Percentiles rank a stretch among this genome's conserved stretches.
Evolutionary conservation across 768 basidiomycete genomes (phyloP).

Genomic region (Suillus luteus): DNA sequence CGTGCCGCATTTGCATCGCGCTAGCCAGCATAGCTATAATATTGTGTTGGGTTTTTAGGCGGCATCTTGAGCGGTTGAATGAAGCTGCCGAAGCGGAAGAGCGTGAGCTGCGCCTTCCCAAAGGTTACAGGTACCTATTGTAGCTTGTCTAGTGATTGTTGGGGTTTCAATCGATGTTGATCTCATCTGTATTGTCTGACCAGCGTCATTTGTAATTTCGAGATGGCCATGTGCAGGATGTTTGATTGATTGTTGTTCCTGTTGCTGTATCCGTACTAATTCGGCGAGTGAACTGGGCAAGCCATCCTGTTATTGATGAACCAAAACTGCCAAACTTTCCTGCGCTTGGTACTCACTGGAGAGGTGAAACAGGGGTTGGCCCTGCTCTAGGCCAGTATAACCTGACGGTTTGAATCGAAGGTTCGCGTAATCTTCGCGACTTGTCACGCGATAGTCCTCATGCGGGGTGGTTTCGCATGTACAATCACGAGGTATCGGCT

Average conservation of each 20-base stretch:
- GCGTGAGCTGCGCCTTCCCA: constrained; percentile 31
- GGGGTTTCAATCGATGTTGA: neutral
- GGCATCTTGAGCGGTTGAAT: constrained; percentile 43
- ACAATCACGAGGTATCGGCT: neutral
- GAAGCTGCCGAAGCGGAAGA: constrained; percentile 39
- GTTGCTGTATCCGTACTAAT: neutral
- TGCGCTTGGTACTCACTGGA: neutral
- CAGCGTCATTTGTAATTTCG: too few relatives aligned
- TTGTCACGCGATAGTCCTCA: neutral
- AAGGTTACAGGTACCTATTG: constrained; percentile 47
- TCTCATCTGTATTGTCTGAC: neutral
- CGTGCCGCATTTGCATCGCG: constrained; percentile 70
- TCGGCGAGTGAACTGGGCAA: neutral
- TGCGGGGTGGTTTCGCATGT: neutral
- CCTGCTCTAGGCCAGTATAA: neutral
- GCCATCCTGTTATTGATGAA: neutral
- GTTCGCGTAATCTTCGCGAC: neutral
- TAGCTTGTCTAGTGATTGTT: constrained; percentile 18
- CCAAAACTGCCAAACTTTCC: neutral
- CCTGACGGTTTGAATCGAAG: neutral
- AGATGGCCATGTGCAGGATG: neutral
- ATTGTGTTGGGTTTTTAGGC: constrained; percentile 47
- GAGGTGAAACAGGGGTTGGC: neutral
- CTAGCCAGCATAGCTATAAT: constrained; percentile 49
- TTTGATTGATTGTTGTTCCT: neutral